Evolutionary conservation across 2,329 filamentous ascomycete genomes (phyloP).

Genomic region (Kalmusia sp.): DNA sequence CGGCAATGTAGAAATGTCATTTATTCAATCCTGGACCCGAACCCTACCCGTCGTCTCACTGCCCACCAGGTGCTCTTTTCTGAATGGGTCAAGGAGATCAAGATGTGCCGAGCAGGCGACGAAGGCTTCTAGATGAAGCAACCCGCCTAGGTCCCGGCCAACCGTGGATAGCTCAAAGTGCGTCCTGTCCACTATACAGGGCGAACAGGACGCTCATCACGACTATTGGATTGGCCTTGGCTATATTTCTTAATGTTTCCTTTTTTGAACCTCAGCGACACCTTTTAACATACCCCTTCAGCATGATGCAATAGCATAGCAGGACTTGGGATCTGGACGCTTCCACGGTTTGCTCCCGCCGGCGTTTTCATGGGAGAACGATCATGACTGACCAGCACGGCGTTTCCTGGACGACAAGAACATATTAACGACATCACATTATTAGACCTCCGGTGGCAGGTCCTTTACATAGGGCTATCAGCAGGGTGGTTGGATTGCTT

Average conservation of each 20-base stretch:
- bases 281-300: conserved; percentile 47
- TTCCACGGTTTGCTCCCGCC: conserved; percentile 30
- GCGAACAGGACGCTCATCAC: no score
- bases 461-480: conserved; percentile 9
- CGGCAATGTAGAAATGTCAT: conserved; percentile 98
- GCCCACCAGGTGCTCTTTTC: conserved; percentile 97
- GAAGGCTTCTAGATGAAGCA: conserved; percentile 75
- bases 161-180: conserved; percentile 17
- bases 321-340: conserved; percentile 27
- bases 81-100: conserved; percentile 98
- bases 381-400: conserved; percentile 11
- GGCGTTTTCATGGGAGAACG: conserved; percentile 18
- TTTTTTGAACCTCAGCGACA: conserved; percentile 38
- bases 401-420: conserved; percentile 20
- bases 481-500: conserved; percentile 14
- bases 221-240: no score
- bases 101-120: conserved; percentile 93
- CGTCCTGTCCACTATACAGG: conserved; percentile 6
- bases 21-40: conserved; percentile 97
- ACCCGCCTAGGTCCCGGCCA: background rate
- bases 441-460: conserved; percentile 9
- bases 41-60: conserved; percentile 88
- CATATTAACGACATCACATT: conserved; percentile 9
- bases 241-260: conserved; percentile 26
- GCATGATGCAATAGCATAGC: conserved; percentile 45